phyloP scores from a whole-genome alignment of 202 grass and related monocot genomes.

The Schoenoplectus tabernaemontani region DNA sequence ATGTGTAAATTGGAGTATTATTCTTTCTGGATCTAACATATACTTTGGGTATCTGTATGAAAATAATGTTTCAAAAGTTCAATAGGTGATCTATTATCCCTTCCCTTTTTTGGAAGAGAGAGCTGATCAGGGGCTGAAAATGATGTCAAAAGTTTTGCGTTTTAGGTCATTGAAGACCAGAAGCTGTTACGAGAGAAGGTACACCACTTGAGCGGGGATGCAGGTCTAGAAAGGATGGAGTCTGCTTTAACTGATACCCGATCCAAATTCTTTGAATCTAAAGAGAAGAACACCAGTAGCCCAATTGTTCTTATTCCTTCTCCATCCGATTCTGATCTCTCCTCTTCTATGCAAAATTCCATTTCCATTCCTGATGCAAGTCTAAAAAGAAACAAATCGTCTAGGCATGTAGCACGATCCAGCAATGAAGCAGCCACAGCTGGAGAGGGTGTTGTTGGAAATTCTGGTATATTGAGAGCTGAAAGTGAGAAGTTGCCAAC shows the following conservation, averaged over 20 bases:
- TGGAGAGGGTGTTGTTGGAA: neutral
- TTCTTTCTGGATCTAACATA: neutral
- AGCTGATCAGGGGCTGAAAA: neutral
- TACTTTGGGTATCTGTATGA: neutral
- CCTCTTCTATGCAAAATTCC: conserved; percentile 24
- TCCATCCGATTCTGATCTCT: conserved; percentile 33
- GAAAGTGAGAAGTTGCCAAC: conserved; percentile 31
- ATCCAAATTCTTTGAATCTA: conserved; percentile 83
- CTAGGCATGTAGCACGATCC: conserved; percentile 28
- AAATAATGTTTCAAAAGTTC: neutral
- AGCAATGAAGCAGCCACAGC: conserved; percentile 17
- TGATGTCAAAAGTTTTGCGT: neutral
- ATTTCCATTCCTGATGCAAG: conserved; percentile 19
- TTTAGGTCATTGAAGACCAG: conserved; percentile 79
- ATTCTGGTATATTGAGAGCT: conserved; percentile 7
- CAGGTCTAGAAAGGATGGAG: conserved; percentile 76
- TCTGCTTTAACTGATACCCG: conserved; percentile 63
- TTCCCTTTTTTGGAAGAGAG: no score
- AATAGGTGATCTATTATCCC: neutral
- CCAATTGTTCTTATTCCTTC: conserved; percentile 46
- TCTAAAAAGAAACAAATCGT: neutral
- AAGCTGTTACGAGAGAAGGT: conserved; percentile 86
- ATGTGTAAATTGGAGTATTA: neutral
- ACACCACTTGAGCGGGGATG: conserved; percentile 64
- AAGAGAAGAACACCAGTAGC: conserved; percentile 42